phyloP scores from a whole-genome alignment of 1,284 basidiomycete genomes.

The Meira nashicola region DNA sequence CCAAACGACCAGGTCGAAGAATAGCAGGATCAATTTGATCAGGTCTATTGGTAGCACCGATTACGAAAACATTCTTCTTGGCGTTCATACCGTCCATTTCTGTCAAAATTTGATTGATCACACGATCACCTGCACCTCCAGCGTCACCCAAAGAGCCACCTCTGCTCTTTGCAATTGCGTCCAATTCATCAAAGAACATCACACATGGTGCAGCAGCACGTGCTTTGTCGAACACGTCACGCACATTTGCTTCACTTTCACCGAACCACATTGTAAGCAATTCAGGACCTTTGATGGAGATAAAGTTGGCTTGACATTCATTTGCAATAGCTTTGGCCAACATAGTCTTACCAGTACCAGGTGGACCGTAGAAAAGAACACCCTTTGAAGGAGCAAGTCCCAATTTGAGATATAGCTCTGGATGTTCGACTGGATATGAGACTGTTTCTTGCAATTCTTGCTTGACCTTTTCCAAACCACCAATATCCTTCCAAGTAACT shows the following conservation, averaged over 20 bases:
- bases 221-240: constrained; percentile 99
- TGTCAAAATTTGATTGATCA: constrained; percentile 88
- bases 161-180: constrained; percentile 95
- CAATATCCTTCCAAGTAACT: constrained; percentile 96
- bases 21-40: constrained; percentile 97
- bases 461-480: constrained; percentile 99
- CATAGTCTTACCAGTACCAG: constrained; percentile 92
- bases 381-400: constrained; percentile 99
- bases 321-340: constrained; percentile 97
- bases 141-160: constrained; percentile 75
- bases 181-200: constrained; percentile 99
- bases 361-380: constrained; percentile 94
- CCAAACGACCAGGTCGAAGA: constrained; percentile 95
- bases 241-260: constrained; percentile 98
- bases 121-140: constrained; percentile 93
- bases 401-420: constrained; percentile 99
- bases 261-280: constrained; percentile 98
- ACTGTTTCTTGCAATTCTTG: constrained; percentile 98
- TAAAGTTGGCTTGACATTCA: constrained; percentile 98
- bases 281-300: constrained; percentile 92
- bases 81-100: constrained; percentile 99
- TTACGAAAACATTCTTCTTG: constrained; percentile 99
- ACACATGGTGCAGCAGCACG: constrained; percentile 97
- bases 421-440: constrained; percentile 98
- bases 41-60: constrained; percentile 97